Evolutionary conservation across 306 rosid species (phyloP), one percentile per base, ranked within the genome.

Genomic region (Trifolium repens): DNA sequence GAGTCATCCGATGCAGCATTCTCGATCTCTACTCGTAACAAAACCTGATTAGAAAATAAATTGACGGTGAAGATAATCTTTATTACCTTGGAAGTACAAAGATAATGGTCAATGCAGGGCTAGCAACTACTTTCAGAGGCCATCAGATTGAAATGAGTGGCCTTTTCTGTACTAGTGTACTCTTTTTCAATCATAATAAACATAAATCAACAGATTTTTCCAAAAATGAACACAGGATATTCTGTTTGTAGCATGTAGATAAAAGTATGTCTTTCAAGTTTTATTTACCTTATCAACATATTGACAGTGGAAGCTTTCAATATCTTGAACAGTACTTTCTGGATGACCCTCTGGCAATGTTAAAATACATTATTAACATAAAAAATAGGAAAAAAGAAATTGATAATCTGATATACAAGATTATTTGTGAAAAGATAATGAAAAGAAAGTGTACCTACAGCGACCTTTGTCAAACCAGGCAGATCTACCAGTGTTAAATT

Each of bases 251-350:
- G 68, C 62, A 55, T 60, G 59, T 61, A 35, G 37, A 77, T 49
- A 60, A 73, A 22, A 68, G 55, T 73, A n/a, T 1, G 8, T 32
- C 42, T 39, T 13, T 67, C 55, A 46, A 46, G 24, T 68, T 77
- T 65, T 71, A 24, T 12, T 69, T 88, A 91, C 94, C 96, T 91
- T 89, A 59, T 79, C 89, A 73, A 89, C 86, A 69, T 89, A 89
- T 50, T n/a, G n/a, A n/a, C 92, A 83, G 60, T 74, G 89, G 69
- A 91, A 86, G 82, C 55, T 80, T 82, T 91, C 97, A 73, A 91
- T 91, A 49, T 91, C 97, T 39, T 81, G 84, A 83, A 89, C 92
- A 78, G 89, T 79, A 76, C 82, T 85, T 79, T 89, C 91, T 62
- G 90, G 86, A 73, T 91, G 97, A 70, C 90, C 97, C 77, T 88